These are phyloP conservation scores for Lipomyces lipofer DNA, from an alignment of 805 yeast genomes.

Conservation along the genomic window DNA sequence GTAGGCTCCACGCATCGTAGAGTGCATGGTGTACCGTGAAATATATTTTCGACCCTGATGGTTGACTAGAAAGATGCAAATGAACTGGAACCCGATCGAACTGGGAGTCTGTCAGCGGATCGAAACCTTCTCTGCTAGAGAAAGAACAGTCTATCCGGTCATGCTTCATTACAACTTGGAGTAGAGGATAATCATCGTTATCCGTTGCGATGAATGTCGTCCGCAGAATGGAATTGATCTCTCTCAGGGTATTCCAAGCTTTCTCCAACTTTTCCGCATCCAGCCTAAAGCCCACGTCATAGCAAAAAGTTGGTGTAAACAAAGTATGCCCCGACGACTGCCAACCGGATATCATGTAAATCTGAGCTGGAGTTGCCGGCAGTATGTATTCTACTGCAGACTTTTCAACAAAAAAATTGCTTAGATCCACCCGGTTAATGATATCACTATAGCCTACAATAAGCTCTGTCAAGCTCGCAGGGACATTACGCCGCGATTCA, in stretches of 20 bases:
- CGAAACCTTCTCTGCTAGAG: neutral
- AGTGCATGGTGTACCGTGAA: slow-evolving; percentile 34
- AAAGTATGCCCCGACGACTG: slow-evolving; percentile 6
- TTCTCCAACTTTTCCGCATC: slow-evolving; percentile 8
- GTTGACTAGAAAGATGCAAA: slow-evolving; percentile 2
- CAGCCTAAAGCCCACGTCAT: neutral
- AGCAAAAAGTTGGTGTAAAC: slow-evolving; percentile 25
- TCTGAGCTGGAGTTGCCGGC: slow-evolving; percentile 32
- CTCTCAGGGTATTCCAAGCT: slow-evolving; percentile 26
- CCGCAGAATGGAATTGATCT: slow-evolving; percentile 24
- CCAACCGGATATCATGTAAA: slow-evolving; percentile 33
- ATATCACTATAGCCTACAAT: too few relatives aligned
- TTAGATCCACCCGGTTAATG: too few relatives aligned
- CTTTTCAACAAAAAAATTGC: too few relatives aligned
- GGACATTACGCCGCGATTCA: too few relatives aligned
- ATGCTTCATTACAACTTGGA: slow-evolving; percentile 21
- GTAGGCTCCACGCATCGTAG: slow-evolving; percentile 36
- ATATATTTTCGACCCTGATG: neutral
- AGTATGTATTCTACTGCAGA: too few relatives aligned
- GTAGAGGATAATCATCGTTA: slow-evolving; percentile 15
- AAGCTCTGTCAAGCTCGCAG: too few relatives aligned
- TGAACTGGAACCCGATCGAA: slow-evolving; percentile 16
- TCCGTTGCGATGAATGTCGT: slow-evolving; percentile 23
- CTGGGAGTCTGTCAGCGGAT: neutral
- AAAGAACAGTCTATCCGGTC: neutral